Conservation (phyloP, 140 eudicot genomes). For the Cichorium intybus region DNA sequence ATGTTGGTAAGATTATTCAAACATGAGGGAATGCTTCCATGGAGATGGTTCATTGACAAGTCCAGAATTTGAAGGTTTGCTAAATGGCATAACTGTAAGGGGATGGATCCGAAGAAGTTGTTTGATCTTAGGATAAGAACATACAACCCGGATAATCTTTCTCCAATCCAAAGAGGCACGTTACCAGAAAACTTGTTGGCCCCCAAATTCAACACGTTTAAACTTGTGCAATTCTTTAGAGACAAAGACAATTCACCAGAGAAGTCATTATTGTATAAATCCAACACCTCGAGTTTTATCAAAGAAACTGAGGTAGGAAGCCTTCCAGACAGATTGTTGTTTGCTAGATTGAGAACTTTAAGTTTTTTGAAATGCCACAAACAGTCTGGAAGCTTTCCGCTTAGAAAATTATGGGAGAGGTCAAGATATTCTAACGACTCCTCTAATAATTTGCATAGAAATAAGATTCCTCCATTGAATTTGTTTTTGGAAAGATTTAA, state of each 20-base stretch:
- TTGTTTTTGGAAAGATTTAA: constrained; percentile 22
- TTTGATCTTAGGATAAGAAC: constrained; percentile 1
- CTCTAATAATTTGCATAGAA: constrained; percentile 2
- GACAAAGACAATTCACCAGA: too few species aligned
- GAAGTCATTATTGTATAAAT: constrained; percentile 3
- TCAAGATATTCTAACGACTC: neutral
- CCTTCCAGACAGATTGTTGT: constrained; percentile 20
- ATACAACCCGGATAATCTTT: neutral
- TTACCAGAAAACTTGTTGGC: constrained; percentile 4
- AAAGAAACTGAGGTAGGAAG: constrained; percentile 19
- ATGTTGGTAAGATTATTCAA: constrained; percentile 17
- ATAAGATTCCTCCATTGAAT: constrained; percentile 1
- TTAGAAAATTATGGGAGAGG: constrained; percentile 6
- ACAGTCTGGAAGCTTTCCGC: neutral
- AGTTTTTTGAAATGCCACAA: neutral
- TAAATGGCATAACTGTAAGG: neutral
- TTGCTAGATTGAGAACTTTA: constrained; percentile 9
- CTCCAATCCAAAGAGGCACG: constrained; percentile 11
- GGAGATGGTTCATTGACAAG: constrained; percentile 18
- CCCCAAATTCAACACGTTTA: constrained; percentile 16
- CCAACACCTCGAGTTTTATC: neutral
- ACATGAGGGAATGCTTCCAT: constrained; percentile 34
- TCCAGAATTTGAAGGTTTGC: neutral
- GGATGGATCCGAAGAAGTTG: constrained; percentile 3
- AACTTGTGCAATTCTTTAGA: neutral